Evolutionary conservation across 2,329 filamentous ascomycete genomes (phyloP).

Genomic region (Diplodia intermedia): DNA sequence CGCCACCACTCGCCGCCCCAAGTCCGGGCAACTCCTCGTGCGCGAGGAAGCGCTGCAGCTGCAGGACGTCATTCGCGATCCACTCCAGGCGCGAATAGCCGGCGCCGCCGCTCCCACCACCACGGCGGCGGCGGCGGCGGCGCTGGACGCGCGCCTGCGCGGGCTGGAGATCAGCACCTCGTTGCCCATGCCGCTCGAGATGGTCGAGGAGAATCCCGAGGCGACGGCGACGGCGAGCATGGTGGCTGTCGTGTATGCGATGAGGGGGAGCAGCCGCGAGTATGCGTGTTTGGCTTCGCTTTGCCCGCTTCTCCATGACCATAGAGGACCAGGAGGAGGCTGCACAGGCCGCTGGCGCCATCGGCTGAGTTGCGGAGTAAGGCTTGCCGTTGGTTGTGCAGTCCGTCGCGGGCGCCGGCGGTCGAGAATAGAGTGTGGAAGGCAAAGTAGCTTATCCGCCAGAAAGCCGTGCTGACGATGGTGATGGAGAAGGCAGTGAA

Average conservation of each 20-base stretch:
- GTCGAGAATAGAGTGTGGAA: slow-evolving; percentile 37
- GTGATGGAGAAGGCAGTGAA: slow-evolving; percentile 46
- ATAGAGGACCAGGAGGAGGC: slow-evolving; percentile 5
- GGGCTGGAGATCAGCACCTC: slow-evolving; percentile 30
- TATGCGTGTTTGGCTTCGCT: not conserved
- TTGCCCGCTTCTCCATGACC: not conserved
- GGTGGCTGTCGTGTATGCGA: slow-evolving; percentile 3
- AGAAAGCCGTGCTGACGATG: slow-evolving; percentile 37
- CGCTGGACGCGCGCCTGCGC: not conserved
- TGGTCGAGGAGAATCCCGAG: slow-evolving; percentile 31
- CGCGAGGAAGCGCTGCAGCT: slow-evolving; percentile 33
- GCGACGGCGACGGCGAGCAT: slow-evolving; percentile 27
- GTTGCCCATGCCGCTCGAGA: slow-evolving; percentile 23
- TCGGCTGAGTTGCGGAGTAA: slow-evolving; percentile 32
- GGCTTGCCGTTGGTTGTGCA: slow-evolving; percentile 39
- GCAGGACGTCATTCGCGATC: slow-evolving; percentile 32
- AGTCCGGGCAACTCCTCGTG: slow-evolving; percentile 31
- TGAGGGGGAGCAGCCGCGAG: slow-evolving; percentile 3
- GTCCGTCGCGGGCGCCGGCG: slow-evolving; percentile 35
- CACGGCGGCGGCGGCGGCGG: no score
- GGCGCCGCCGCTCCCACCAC: not conserved
- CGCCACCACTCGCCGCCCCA: slow-evolving; percentile 36
- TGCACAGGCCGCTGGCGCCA: slow-evolving; percentile 16
- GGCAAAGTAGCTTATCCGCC: slow-evolving; percentile 37
- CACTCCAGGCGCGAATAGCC: slow-evolving; percentile 34